phyloP scores from a whole-genome alignment of 2,329 filamentous ascomycete species.

The Tetracladium maxilliforme region DNA sequence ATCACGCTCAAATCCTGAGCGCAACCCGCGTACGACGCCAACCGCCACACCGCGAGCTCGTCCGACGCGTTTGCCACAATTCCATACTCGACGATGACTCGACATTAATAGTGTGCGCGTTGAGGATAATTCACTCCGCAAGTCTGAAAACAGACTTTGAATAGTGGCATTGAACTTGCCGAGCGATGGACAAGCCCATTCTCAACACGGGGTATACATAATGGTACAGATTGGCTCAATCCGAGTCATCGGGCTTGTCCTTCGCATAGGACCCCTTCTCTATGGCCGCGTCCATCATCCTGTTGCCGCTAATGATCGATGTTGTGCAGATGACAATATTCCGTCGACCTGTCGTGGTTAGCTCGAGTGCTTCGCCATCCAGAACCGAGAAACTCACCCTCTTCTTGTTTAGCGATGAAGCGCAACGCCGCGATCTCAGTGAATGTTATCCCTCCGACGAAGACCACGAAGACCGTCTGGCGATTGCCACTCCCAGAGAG shows the following conservation, averaged over 20 bases:
- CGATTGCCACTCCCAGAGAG: constrained; percentile 60
- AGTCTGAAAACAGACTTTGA: too few species aligned
- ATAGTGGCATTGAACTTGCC: too few species aligned
- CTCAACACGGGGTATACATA: too few species aligned
- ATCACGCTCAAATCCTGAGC: too few species aligned
- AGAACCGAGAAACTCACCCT: constrained; percentile 27
- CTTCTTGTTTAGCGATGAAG: constrained; percentile 76
- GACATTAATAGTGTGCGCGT: too few species aligned
- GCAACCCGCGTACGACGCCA: too few species aligned
- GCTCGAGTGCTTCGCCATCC: constrained; percentile 4
- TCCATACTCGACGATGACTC: too few species aligned
- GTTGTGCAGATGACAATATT: constrained; percentile 90
- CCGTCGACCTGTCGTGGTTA: constrained; percentile 38
- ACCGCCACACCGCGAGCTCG: too few species aligned
- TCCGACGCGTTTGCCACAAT: too few species aligned
- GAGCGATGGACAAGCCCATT: too few species aligned
- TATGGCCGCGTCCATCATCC: constrained; percentile 74
- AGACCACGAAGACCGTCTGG: constrained; percentile 92
- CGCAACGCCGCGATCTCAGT: constrained; percentile 89
- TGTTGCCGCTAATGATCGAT: constrained; percentile 76
- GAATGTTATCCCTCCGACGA: constrained; percentile 91
- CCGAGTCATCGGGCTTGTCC: constrained; percentile 1
- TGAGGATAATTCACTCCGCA: too few species aligned
- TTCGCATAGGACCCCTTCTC: constrained; percentile 50
- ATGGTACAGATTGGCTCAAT: too few species aligned